These are phyloP conservation scores for Fusarium compactum DNA, from an alignment of 2,329 filamentous ascomycete genomes.

Conservation along the genomic window DNA sequence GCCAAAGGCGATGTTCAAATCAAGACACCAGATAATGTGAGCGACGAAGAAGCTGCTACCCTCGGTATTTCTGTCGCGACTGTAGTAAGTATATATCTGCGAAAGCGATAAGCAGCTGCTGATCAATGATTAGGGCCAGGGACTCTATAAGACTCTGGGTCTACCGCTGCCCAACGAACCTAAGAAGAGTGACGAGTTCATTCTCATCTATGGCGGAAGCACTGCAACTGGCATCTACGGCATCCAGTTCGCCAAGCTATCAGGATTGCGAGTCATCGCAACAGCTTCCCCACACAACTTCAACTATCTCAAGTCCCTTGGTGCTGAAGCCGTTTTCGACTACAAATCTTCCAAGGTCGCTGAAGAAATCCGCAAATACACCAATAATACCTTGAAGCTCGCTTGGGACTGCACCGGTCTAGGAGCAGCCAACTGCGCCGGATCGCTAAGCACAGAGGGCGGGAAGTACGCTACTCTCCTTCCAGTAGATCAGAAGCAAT, in stretches of 20 bases:
- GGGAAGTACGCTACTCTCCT: slow-evolving; percentile 18
- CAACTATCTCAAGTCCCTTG: slow-evolving; percentile 52
- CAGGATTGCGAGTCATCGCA: slow-evolving; percentile 52
- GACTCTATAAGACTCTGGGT: slow-evolving; percentile 59
- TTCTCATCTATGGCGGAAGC: slow-evolving; percentile 61
- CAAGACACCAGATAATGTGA: slow-evolving; percentile 55
- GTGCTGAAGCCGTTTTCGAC: slow-evolving; percentile 60
- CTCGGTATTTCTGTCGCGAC: slow-evolving; percentile 60
- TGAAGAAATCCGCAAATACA: slow-evolving; percentile 44
- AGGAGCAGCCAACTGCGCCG: slow-evolving; percentile 6
- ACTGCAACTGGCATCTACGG: slow-evolving; percentile 67
- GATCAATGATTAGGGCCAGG: slow-evolving; percentile 51
- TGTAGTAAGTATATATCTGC: neutral
- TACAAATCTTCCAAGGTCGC: slow-evolving; percentile 51
- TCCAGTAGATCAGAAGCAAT: neutral
- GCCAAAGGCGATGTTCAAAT: slow-evolving; percentile 57
- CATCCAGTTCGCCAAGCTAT: slow-evolving; percentile 56
- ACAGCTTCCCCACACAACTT: slow-evolving; percentile 54
- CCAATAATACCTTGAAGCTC: slow-evolving; percentile 40
- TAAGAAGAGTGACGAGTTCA: slow-evolving; percentile 51
- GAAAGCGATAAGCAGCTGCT: neutral
- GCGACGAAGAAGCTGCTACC: slow-evolving; percentile 61
- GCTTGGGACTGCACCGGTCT: slow-evolving; percentile 43
- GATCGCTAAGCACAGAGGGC: slow-evolving; percentile 8
- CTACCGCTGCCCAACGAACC: slow-evolving; percentile 60